Conservation (phyloP, 495 filamentous ascomycete species). For the Cladorrhinum samala region DNA sequence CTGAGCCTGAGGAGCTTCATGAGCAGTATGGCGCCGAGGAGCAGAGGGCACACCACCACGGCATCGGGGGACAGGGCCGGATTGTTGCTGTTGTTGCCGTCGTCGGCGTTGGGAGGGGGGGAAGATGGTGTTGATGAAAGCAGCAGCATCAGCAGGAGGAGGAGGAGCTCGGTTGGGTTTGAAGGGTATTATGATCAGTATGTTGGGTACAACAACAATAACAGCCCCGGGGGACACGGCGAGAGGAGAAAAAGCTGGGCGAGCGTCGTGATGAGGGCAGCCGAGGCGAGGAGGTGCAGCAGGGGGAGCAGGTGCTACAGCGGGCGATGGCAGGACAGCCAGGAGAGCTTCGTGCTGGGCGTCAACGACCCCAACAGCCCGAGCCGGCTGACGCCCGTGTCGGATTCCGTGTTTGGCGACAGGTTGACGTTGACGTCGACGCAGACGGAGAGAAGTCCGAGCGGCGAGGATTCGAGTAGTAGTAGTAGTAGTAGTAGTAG, state of each 20-base stretch:
- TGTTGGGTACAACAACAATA: no score
- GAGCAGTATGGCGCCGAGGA: slow-evolving; percentile 20
- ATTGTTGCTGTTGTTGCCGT: slow-evolving; percentile 7
- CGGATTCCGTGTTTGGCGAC: slow-evolving; percentile 12
- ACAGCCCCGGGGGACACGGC: no score
- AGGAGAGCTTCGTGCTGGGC: slow-evolving; percentile 25
- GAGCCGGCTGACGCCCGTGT: slow-evolving; percentile 22
- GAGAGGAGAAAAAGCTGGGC: no score
- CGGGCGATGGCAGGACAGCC: slow-evolving; percentile 18
- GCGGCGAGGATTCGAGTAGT: no score
- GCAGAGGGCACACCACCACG: slow-evolving; percentile 11
- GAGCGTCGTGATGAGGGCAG: slow-evolving; percentile 8
- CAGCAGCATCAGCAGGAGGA: slow-evolving; percentile 12
- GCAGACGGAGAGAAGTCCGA: neutral
- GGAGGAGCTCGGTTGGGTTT: slow-evolving; percentile 19
- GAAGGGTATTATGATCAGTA: slow-evolving; percentile 25
- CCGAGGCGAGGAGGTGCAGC: slow-evolving; percentile 4
- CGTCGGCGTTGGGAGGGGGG: slow-evolving; percentile 1
- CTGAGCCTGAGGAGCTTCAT: slow-evolving; percentile 27
- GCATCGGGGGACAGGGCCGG: neutral
- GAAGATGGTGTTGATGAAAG: slow-evolving; percentile 2
- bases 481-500: no score
- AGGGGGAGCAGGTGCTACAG: slow-evolving; percentile 1
- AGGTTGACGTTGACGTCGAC: neutral
- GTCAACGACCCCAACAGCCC: slow-evolving; percentile 26